Base-by-base conservation (phyloP, 2,329 filamentous ascomycete species). In the Bisporella sp. region DNA sequence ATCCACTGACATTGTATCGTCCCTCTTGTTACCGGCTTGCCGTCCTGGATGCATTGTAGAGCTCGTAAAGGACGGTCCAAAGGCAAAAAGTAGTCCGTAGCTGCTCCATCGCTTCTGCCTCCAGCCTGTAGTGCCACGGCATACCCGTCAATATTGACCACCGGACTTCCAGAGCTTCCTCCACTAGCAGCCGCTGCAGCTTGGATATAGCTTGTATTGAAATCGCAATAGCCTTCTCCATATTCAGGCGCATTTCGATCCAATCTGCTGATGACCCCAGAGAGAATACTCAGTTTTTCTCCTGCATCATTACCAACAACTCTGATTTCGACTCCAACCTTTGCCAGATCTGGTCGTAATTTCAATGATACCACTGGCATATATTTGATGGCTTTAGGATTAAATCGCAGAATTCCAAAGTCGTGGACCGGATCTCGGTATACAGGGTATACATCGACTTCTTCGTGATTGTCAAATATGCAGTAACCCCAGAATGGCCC, bases 1-100 rank as follows among this genome's bases (percentile, higher is more conserved):
- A 97, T 78, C 78, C 95, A 99, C 67, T 99, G 93, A 55, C 89
- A 95, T 69, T 99, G 93, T 46, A 99, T 95, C n/a, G 93, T 95
- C 45, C 93, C 93, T 60, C 93, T 80, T n/a, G 85, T 82, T 47
- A 99, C 84, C 2, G 79, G 79, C 59, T 84, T 79, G 33, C 81
- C 84, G 57, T 84, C 76, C 65, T 87, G 89, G 49, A 99, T 85
- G 63, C 90, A 95, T 64, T 89, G 79, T 49, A 99, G 75, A 1
- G 93, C 93, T 56, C 93, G 83, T 40, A 92, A 71, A 1, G 95
- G 93, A 50, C 93, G 85, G 66, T 99, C 92, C 11, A 99, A 76
- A 1, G 93, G 93, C 5, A 99, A 74, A 69, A 99, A 97, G 68
- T 99, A 99, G 68, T 99, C 93, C 21, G 93, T 99, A 9, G 95